Evolutionary conservation across 108 stramenopile species (phyloP).

Genomic region (Nitzschia putrida): DNA sequence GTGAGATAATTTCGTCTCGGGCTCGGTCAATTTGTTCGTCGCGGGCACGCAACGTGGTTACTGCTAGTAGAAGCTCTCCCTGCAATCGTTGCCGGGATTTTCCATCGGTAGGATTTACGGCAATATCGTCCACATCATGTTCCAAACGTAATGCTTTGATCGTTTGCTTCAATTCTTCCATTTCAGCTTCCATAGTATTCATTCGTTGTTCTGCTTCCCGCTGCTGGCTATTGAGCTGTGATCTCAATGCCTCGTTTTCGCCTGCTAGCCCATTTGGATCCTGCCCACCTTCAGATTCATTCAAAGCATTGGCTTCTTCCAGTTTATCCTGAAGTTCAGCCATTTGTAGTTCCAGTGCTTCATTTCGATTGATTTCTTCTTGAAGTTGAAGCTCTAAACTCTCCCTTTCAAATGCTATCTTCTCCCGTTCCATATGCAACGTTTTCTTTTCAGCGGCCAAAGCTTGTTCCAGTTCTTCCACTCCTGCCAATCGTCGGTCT

Average conservation of each 20-base stretch:
- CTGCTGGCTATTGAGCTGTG: neutral
- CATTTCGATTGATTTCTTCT: constrained; percentile 10
- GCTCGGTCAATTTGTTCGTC: neutral
- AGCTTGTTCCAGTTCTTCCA: constrained; percentile 5
- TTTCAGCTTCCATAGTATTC: neutral
- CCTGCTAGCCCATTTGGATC: too few relatives aligned
- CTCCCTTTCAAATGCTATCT: constrained; percentile 19
- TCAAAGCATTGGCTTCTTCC: constrained; percentile 1
- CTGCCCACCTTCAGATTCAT: too few relatives aligned
- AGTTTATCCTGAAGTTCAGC: constrained; percentile 7
- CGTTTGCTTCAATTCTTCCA: constrained; percentile 4
- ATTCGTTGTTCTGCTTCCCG: neutral
- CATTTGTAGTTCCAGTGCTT: neutral
- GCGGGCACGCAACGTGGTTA: neutral
- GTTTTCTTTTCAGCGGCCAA: neutral
- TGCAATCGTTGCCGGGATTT: constrained; percentile 25
- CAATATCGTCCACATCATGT: neutral
- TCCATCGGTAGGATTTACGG: neutral
- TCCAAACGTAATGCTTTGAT: neutral
- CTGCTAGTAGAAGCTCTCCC: constrained; percentile 11
- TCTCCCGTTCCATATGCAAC: constrained; percentile 11
- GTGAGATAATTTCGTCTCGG: neutral
- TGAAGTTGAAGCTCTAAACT: constrained; percentile 14
- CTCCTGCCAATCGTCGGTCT: neutral
- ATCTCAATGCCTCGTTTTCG: neutral